A percentile compares a stretch with the other conserved stretches of the same genome.
phyloP scores from a whole-genome alignment of 2,329 filamentous ascomycete genomes.

The Zymoseptoria pseudotritici region DNA sequence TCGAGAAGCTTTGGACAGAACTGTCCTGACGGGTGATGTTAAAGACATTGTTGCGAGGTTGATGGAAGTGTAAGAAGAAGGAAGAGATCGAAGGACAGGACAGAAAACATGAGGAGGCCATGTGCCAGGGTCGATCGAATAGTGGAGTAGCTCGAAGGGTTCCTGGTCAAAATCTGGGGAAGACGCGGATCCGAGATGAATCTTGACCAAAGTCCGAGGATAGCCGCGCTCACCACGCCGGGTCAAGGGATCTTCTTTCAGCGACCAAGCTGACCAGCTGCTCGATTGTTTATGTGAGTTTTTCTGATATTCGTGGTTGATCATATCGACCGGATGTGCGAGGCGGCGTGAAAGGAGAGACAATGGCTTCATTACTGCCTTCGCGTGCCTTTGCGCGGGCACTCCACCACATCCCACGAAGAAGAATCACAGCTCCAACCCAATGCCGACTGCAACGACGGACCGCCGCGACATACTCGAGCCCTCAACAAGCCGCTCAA shows the following conservation, averaged over 20 bases:
- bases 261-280: background rate
- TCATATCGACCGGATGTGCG: background rate
- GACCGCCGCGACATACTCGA: slow-evolving; percentile 66
- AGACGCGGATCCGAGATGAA: background rate
- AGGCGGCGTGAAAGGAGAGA: background rate
- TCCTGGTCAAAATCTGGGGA: background rate
- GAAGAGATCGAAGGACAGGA: background rate
- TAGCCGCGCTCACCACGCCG: background rate
- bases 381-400: slow-evolving; percentile 10
- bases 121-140: background rate
- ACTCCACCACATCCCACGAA: slow-evolving; percentile 12
- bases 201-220: background rate
- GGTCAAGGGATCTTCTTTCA: background rate
- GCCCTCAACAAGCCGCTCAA: slow-evolving; percentile 71
- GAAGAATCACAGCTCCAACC: slow-evolving; percentile 3
- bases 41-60: slow-evolving; percentile 12
- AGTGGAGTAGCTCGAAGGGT: background rate
- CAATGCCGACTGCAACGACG: slow-evolving; percentile 23
- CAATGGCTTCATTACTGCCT: slow-evolving; percentile 12
- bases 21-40: slow-evolving; percentile 18
- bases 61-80: background rate
- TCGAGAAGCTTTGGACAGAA: slow-evolving; percentile 16
- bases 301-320: background rate
- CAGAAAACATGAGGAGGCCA: background rate
- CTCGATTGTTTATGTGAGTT: background rate